phyloP scores from a whole-genome alignment of 2,329 filamentous ascomycete genomes.

The Exophiala mesophila region DNA sequence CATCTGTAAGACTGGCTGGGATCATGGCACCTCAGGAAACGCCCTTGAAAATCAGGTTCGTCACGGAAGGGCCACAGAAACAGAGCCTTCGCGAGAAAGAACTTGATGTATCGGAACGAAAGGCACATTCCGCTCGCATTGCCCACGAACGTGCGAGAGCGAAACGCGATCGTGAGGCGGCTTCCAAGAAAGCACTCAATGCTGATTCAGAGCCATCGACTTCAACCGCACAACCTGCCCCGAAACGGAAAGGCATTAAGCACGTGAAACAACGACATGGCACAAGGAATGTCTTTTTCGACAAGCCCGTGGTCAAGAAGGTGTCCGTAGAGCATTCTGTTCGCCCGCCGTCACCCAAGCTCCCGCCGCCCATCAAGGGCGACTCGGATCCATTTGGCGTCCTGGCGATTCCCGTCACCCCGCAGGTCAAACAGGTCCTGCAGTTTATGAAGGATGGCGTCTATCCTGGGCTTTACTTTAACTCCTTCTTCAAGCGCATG shows the following conservation, averaged over 20 bases:
- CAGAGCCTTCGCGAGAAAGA: too few relatives aligned
- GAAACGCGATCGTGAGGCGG: not conserved
- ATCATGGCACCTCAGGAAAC: too few relatives aligned
- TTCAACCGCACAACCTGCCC: not conserved
- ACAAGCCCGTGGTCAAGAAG: not conserved
- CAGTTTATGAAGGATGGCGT: not conserved
- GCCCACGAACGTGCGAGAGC: not conserved
- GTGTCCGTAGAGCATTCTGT: not conserved
- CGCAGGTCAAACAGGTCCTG: not conserved
- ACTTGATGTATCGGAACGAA: not conserved
- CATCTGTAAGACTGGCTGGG: too few relatives aligned
- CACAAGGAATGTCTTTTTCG: too few relatives aligned
- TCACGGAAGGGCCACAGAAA: too few relatives aligned
- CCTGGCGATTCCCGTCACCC: not conserved
- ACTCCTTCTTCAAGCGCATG: not conserved
- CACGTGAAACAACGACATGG: too few relatives aligned
- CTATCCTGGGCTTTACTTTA: not conserved
- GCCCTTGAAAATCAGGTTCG: too few relatives aligned
- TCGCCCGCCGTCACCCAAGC: not conserved
- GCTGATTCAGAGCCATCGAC: too few relatives aligned
- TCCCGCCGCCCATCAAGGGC: not conserved
- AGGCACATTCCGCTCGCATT: not conserved
- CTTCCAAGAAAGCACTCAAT: not conserved
- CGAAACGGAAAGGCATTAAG: not conserved
- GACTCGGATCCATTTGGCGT: not conserved